Evolutionary conservation across 805 yeast genomes (phyloP), one percentile per base, ranked within the genome.

Genomic region (Starmera dryadoides): DNA sequence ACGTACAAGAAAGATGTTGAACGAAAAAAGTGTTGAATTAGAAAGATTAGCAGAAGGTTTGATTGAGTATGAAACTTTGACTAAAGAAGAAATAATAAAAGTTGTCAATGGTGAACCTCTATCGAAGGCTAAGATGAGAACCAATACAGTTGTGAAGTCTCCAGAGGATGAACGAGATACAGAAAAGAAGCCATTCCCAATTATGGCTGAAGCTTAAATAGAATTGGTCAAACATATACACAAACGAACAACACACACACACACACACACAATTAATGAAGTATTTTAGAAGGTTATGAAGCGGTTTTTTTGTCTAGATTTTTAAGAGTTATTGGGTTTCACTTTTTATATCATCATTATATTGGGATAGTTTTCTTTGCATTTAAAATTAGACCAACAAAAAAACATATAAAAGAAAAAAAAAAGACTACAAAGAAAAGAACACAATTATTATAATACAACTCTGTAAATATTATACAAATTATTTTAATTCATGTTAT

Each of bases 1-100:
- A 33, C 77, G 98, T 59, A 82, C 97, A 1, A 74, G 93, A 49
- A 60, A 65, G 37, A 50, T 91, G 59, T 69, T 93, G 46, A 59
- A 62, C 17, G 81, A 75, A 5, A 79, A 72, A 55, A 69, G 72
- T 36, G 60, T 68, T 15, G 98, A 93, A 59, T 72, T 93, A 52
- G 80, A 81, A 58, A 71, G 96, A 50, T 70, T 93, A 45, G 98
- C 98, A 0, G 86, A 86, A 58, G 98, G 96, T 4, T 71, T 93
- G 47, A 70, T 93, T 45, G 96, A 93, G 61, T 94, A 89, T 63
- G 99, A 93, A 68, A 93, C 98, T 0, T 72, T 93, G 50, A 91
- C 84, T 33, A 82, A 82, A 45, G 91, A 81, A 23, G 99, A 93
- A 60, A 91, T 93, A 70, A 91, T 83, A 56, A 79, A 77, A 53